phyloP scores from a whole-genome alignment of 202 grass and related monocot species.

The Carex arenaria region DNA sequence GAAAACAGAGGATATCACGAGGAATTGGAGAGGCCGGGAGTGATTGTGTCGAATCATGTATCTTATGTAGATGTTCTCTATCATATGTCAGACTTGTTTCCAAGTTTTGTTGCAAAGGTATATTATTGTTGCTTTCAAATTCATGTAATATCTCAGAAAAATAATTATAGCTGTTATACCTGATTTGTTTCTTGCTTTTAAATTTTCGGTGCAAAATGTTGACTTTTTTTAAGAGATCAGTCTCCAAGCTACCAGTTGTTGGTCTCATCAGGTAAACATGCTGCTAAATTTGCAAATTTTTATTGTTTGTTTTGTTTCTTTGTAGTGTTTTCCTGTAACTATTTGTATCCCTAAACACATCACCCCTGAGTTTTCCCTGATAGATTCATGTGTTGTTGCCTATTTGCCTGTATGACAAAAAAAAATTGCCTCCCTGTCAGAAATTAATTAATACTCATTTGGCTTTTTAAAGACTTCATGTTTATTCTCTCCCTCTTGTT shows the following conservation, averaged over 20 bases:
- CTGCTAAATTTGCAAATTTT: not conserved
- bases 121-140: not conserved
- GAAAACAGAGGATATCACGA: constrained; percentile 27
- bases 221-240: constrained; percentile 66
- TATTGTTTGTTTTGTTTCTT: not conserved
- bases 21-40: constrained; percentile 48
- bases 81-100: constrained; percentile 84
- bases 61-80: constrained; percentile 91
- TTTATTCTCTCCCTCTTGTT: not conserved
- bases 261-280: constrained; percentile 80
- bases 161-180: not conserved
- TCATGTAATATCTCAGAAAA: not conserved
- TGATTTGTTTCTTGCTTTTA: not conserved
- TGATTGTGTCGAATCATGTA: constrained; percentile 78
- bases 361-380: not conserved
- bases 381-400: no score
- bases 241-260: constrained; percentile 62
- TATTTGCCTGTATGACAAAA: no score
- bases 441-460: not conserved
- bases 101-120: constrained; percentile 99
- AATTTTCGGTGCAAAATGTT: not conserved
- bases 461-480: not conserved
- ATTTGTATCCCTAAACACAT: not conserved
- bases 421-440: not conserved
- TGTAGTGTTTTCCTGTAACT: not conserved